These are phyloP conservation scores for Sphaerulina populicola DNA, from an alignment of 2,329 filamentous ascomycete genomes.

Conservation along the genomic window DNA sequence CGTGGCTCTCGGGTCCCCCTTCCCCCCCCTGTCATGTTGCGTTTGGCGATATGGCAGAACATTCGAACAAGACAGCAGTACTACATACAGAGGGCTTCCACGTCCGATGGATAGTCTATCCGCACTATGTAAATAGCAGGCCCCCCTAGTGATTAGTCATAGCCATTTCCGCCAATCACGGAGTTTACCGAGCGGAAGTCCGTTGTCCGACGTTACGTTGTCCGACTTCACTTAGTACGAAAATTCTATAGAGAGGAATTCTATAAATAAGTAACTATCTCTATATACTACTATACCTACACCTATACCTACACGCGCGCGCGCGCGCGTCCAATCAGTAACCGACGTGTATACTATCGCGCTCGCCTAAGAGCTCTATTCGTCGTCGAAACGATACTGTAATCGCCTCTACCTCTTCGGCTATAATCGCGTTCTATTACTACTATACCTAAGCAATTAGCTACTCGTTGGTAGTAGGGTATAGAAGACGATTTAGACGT, in stretches of 20 bases:
- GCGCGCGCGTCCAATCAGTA: not conserved
- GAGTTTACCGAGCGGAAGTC: no score
- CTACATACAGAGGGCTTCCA: slow-evolving; percentile 9
- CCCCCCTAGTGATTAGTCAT: no score
- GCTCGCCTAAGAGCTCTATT: not conserved
- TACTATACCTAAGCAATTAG: not conserved
- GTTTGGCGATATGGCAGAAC: not conserved
- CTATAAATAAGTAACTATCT: not conserved
- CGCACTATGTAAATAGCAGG: no score
- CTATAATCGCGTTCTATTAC: not conserved
- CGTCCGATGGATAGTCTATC: not conserved
- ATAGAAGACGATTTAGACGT: not conserved
- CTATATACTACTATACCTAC: no score
- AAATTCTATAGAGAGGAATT: not conserved
- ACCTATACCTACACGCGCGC: no score
- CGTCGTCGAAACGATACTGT: not conserved
- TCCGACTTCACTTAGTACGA: not conserved
- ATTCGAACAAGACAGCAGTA: not conserved
- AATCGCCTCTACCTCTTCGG: not conserved
- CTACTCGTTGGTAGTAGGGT: not conserved
- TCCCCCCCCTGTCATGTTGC: not conserved
- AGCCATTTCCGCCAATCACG: no score
- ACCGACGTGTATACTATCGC: not conserved
- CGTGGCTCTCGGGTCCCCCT: slow-evolving; percentile 3
- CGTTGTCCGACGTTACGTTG: not conserved